phyloP scores from a whole-genome alignment of 2,329 filamentous ascomycete genomes.

The Monilinia vaccinii-corymbosi region DNA sequence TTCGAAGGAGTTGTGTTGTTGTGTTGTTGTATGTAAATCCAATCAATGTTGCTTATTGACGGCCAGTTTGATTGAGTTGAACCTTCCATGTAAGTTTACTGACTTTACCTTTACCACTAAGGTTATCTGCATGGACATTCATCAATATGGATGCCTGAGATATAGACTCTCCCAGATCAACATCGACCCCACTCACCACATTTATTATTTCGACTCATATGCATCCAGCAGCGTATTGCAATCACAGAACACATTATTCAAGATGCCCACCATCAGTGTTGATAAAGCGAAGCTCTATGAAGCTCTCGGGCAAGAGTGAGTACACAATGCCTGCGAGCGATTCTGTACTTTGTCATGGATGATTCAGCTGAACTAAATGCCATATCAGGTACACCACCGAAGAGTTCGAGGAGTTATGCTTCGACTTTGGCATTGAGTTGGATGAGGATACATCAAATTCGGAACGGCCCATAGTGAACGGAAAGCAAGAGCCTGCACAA shows the following conservation, averaged over 20 bases:
- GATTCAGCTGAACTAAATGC: conserved; percentile 16
- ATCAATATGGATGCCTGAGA: neutral
- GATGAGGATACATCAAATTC: conserved; percentile 62
- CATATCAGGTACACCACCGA: conserved; percentile 69
- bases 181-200: conserved; percentile 6
- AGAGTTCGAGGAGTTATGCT: conserved; percentile 94
- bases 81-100: no score
- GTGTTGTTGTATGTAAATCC: no score
- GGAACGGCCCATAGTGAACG: conserved; percentile 64
- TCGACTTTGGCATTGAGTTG: conserved; percentile 92
- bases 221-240: no score
- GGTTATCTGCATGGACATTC: neutral
- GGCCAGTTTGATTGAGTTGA: neutral
- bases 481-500: conserved; percentile 78
- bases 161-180: neutral
- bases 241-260: conserved; percentile 26
- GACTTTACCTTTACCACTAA: no score
- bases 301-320: conserved; percentile 79
- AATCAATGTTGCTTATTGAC: neutral
- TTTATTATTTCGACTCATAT: conserved; percentile 8
- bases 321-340: conserved; percentile 23
- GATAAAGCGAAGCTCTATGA: conserved; percentile 95
- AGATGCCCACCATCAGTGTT: conserved; percentile 93
- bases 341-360: neutral
- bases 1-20: no score